Evolutionary conservation across 176 grass and related monocot species (phyloP), one percentile per base, ranked within the genome.

Genomic region (Saccharum officinarum): DNA sequence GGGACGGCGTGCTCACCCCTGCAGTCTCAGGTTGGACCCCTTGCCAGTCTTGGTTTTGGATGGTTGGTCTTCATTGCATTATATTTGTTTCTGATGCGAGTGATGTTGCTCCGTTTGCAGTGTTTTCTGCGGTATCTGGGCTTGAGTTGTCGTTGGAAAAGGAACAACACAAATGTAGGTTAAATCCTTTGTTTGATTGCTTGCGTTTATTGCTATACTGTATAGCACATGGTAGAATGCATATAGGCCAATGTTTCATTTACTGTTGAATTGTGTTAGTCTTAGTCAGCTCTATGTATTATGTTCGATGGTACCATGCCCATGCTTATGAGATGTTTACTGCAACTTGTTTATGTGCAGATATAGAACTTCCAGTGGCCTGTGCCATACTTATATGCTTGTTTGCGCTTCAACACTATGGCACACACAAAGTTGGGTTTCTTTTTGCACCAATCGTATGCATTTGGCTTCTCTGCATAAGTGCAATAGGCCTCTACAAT

Each of bases 351-450:
- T 45, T 71, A 80, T 88, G 60, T 86, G 69, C 94, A 99, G 97
- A 97, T 88, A 87, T 97, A 42, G 92, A 92, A 75, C 89, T 99
- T 86, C 97, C 97, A 3, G 90, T 91, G 72, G 83, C 97, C 22
- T 99, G 97, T 41, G 79, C 86, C 18, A 92, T 99, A 82, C 80
- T 99, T 38, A 47, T 97, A 71, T 90, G 90, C 82, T 92, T 99
- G 87, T 99, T 99, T 84, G 92, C 92, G 1, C 81, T 99, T 79
- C 97, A 99, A 97, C 97, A 96, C 85, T 96, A 91, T 8, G 97
- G 97, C 31, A 99, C 97, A 6, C 93, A 97, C 68, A 88, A 89
- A 89, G 79, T 99, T 47, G 97, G 97, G 15, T 97, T 89, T 73
- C 67, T 99, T 16, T 99, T 99, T 82, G 97, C 97, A 25, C 97